phyloP scores from a whole-genome alignment of 306 rosid genomes.

The Quercus gilva region DNA sequence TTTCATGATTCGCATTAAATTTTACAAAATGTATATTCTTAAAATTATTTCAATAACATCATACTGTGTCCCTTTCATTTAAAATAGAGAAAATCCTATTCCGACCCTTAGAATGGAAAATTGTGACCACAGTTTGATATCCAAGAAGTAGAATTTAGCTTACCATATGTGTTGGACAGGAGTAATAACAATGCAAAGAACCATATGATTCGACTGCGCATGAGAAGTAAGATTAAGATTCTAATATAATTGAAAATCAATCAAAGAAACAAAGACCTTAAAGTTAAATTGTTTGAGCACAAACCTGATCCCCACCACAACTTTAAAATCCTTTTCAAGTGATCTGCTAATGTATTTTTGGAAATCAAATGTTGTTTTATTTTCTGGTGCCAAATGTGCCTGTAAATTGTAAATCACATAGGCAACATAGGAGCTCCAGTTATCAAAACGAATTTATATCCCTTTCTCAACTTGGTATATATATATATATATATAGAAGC shows the following conservation, averaged over 20 bases:
- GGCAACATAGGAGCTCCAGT: background rate
- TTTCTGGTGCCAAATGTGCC: conserved; percentile 84
- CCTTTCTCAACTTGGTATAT: background rate
- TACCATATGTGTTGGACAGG: conserved; percentile 65
- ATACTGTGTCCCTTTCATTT: no score
- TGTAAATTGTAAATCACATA: conserved; percentile 22
- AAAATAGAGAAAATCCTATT: no score
- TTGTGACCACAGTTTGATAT: background rate
- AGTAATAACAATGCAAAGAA: conserved; percentile 62
- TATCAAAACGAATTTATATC: background rate
- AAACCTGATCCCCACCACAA: conserved; percentile 80
- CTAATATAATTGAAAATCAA: background rate
- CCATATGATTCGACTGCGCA: conserved; percentile 82
- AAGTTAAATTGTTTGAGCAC: background rate
- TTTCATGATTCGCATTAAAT: no score
- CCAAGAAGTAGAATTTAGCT: background rate
- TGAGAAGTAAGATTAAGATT: conserved; percentile 11
- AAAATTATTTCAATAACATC: no score
- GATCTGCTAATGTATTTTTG: conserved; percentile 71
- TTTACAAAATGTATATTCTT: no score
- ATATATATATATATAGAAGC: background rate
- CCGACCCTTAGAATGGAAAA: background rate
- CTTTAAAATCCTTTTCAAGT: conserved; percentile 84
- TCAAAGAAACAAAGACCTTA: conserved; percentile 14
- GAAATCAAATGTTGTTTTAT: conserved; percentile 61